Percentiles rank a stretch among this genome's conserved stretches.
Conservation (phyloP, 2,329 filamentous ascomycete species). For the Microcera coccophila region DNA sequence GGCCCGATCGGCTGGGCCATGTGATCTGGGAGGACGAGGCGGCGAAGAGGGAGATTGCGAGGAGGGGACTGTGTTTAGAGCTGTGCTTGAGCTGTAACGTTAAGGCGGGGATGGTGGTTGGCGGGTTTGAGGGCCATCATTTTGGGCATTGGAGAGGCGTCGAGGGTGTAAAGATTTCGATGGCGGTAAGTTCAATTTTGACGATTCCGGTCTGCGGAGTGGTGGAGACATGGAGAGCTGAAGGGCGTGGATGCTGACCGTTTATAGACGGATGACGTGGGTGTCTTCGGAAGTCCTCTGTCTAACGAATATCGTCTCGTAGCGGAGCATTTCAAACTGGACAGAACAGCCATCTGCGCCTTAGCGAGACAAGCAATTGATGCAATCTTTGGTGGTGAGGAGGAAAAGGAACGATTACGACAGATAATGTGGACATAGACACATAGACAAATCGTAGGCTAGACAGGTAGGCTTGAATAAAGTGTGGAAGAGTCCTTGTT, state of each 20-base stretch:
- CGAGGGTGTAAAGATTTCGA: constrained; percentile 56
- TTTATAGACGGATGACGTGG: constrained; percentile 73
- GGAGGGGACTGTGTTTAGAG: constrained; percentile 61
- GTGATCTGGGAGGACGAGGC: constrained; percentile 68
- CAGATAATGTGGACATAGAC: constrained; percentile 44
- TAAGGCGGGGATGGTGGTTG: constrained; percentile 66
- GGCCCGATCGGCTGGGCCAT: constrained; percentile 69
- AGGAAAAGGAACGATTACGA: constrained; percentile 56
- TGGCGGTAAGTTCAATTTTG: constrained; percentile 67
- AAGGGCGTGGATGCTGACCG: constrained; percentile 4
- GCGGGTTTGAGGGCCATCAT: constrained; percentile 66
- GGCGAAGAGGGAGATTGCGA: constrained; percentile 52
- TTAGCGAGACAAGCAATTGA: constrained; percentile 60
- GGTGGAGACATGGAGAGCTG: background rate
- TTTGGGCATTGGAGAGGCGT: constrained; percentile 68
- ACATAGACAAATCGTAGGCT: background rate
- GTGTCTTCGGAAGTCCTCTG: constrained; percentile 71
- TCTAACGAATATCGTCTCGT: constrained; percentile 76
- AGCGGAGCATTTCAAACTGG: constrained; percentile 64
- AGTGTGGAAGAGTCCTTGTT: background rate
- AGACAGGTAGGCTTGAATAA: background rate
- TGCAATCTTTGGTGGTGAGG: constrained; percentile 62
- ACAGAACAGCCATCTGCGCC: constrained; percentile 40
- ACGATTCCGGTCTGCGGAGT: background rate
- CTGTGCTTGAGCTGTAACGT: constrained; percentile 80